These are phyloP conservation scores for Afroboletus lepidellus DNA, from an alignment of 1,284 basidiomycete species.

Conservation along the genomic window DNA sequence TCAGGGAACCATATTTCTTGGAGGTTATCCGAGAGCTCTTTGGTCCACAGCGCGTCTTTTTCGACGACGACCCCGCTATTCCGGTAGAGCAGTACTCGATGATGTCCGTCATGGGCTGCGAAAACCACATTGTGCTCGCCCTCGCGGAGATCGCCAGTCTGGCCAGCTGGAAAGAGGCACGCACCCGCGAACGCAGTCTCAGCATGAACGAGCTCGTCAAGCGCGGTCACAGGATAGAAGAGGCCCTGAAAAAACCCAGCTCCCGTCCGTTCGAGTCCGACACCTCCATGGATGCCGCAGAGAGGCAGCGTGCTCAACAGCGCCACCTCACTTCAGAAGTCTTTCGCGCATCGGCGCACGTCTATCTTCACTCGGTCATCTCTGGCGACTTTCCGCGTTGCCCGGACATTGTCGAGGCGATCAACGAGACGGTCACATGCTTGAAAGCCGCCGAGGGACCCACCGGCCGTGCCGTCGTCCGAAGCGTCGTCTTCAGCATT, in stretches of 20 bases:
- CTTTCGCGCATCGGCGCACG: slow-evolving; percentile 68
- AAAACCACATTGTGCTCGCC: slow-evolving; percentile 73
- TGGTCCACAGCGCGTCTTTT: slow-evolving; percentile 38
- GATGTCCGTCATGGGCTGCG: slow-evolving; percentile 83
- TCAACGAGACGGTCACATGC: slow-evolving; percentile 53
- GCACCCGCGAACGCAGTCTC: slow-evolving; percentile 42
- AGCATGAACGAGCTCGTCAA: slow-evolving; percentile 58
- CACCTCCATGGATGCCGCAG: neutral
- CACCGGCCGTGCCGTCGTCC: slow-evolving; percentile 55
- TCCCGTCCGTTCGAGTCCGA: neutral
- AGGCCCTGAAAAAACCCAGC: slow-evolving; percentile 32
- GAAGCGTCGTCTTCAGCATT: slow-evolving; percentile 75
- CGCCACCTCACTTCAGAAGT: slow-evolving; percentile 62
- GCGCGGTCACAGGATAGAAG: slow-evolving; percentile 54
- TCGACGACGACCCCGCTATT: slow-evolving; percentile 29
- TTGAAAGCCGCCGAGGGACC: slow-evolving; percentile 47
- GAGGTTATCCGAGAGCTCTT: slow-evolving; percentile 57
- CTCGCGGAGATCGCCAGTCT: slow-evolving; percentile 72
- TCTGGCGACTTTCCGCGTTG: slow-evolving; percentile 65
- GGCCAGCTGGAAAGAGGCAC: slow-evolving; percentile 59
- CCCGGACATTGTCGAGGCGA: slow-evolving; percentile 55
- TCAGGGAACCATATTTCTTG: slow-evolving; percentile 56
- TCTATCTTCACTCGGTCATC: slow-evolving; percentile 71
- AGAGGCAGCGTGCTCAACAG: slow-evolving; percentile 38
- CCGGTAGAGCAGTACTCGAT: slow-evolving; percentile 48